phyloP scores from a whole-genome alignment of 495 filamentous ascomycete species.

The Daldinia bambusicola region DNA sequence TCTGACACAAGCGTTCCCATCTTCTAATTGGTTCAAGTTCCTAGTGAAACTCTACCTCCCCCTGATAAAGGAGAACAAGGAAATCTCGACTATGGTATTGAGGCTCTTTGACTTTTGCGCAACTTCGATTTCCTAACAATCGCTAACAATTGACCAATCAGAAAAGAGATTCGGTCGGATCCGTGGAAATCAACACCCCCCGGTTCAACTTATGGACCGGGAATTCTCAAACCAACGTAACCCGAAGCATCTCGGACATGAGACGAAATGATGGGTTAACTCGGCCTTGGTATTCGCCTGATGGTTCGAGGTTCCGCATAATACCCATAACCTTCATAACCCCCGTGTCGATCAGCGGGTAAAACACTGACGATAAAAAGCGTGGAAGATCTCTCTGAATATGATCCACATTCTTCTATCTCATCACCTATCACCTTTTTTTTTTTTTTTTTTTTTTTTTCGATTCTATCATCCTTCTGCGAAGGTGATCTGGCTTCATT shows the following conservation, averaged over 20 bases:
- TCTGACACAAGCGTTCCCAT: not conserved
- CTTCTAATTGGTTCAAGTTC: slow-evolving; percentile 35
- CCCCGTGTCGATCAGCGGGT: slow-evolving; percentile 9
- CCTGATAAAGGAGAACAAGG: slow-evolving; percentile 30
- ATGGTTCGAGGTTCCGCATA: slow-evolving; percentile 22
- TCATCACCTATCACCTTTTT: slow-evolving; percentile 24
- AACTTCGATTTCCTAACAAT: not conserved
- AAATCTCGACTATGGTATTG: slow-evolving; percentile 40
- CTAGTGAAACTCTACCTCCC: slow-evolving; percentile 44
- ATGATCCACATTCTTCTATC: slow-evolving; percentile 37
- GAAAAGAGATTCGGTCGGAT: not conserved
- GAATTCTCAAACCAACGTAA: slow-evolving; percentile 8
- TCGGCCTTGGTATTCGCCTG: slow-evolving; percentile 14
- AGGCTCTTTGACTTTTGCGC: slow-evolving; percentile 35
- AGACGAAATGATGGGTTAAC: slow-evolving; percentile 31
- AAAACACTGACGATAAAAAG: slow-evolving; percentile 27
- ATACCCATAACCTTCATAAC: slow-evolving; percentile 6
- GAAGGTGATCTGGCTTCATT: slow-evolving; percentile 34
- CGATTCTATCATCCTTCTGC: slow-evolving; percentile 36
- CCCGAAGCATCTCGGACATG: slow-evolving; percentile 26
- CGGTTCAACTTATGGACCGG: too few relatives aligned
- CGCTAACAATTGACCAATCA: slow-evolving; percentile 22
- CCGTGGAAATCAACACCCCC: not conserved
- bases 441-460: too few relatives aligned
- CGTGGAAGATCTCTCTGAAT: slow-evolving; percentile 25